Evolutionary conservation across 768 basidiomycete species (phyloP).

Genomic region (Pleurotus tuoliensis): DNA sequence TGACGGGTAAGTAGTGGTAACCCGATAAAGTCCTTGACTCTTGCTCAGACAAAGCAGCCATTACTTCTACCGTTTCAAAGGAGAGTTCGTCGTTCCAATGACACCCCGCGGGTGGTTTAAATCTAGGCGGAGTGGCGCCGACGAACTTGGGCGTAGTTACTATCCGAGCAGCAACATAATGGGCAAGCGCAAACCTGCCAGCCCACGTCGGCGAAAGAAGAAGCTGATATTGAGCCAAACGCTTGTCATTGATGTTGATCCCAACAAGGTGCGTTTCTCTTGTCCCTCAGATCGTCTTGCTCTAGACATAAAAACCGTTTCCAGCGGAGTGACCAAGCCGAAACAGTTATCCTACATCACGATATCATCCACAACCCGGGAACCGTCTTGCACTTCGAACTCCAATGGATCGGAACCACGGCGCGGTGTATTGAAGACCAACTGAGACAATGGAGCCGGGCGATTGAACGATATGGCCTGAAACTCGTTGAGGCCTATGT

Average conservation of each 20-base stretch:
- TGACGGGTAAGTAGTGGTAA: conserved; percentile 60
- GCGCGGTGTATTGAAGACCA: conserved; percentile 89
- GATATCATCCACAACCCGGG: conserved; percentile 93
- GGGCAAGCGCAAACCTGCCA: conserved; percentile 28
- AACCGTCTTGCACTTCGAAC: conserved; percentile 95
- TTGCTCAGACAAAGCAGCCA: conserved; percentile 44
- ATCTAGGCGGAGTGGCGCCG: conserved; percentile 43
- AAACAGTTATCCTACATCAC: conserved; percentile 84
- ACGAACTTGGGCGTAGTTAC: conserved; percentile 28
- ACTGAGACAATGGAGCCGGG: conserved; percentile 74
- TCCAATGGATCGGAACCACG: conserved; percentile 96
- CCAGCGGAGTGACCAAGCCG: conserved; percentile 83
- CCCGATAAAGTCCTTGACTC: not conserved
- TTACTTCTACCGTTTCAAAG: conserved; percentile 83
- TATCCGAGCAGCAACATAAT: conserved; percentile 28
- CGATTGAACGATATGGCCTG: conserved; percentile 85
- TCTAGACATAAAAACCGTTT: conserved; percentile 1
- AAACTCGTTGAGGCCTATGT: conserved; percentile 93
- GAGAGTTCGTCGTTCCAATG: conserved; percentile 67
- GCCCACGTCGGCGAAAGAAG: conserved; percentile 48
- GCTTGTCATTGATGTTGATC: conserved; percentile 88
- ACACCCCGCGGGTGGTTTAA: conserved; percentile 77
- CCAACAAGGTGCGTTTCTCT: conserved; percentile 49
- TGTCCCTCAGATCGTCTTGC: not conserved
- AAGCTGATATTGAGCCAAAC: conserved; percentile 78